phyloP scores from a whole-genome alignment of 768 basidiomycete genomes.

The Mycena kentingensis region DNA sequence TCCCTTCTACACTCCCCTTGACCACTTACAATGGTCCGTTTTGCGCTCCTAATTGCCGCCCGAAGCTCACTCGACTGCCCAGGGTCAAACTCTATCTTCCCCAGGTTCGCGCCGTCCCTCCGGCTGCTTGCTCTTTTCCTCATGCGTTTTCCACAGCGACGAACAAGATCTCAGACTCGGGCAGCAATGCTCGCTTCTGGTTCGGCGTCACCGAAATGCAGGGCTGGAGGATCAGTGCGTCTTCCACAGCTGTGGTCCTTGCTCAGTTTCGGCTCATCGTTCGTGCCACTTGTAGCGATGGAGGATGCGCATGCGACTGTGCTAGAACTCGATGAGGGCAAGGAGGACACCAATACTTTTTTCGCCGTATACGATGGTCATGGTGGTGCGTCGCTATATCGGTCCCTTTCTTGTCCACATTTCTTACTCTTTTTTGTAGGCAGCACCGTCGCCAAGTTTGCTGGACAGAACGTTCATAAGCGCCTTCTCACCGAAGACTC shows the following conservation, averaged over 20 bases:
- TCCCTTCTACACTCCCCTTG: background rate
- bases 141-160: constrained; percentile 53
- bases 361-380: constrained; percentile 99
- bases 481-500: constrained; percentile 71
- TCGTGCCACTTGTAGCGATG: constrained; percentile 67
- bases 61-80: constrained; percentile 20
- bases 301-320: constrained; percentile 90
- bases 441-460: constrained; percentile 80
- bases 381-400: constrained; percentile 64
- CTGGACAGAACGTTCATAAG: constrained; percentile 81
- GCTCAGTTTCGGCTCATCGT: constrained; percentile 20
- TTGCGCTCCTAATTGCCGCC: background rate
- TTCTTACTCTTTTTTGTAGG: constrained; percentile 46
- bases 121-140: constrained; percentile 7
- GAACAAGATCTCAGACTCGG: constrained; percentile 76
- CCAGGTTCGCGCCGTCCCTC: constrained; percentile 55
- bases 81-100: constrained; percentile 87
- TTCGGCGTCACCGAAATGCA: constrained; percentile 96
- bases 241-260: constrained; percentile 11
- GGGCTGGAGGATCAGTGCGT: constrained; percentile 97
- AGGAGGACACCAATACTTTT: constrained; percentile 64
- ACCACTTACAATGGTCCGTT: constrained; percentile 18
- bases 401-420: constrained; percentile 9
- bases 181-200: constrained; percentile 65
- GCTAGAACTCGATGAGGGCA: constrained; percentile 63